Evolutionary conservation across 202 grass and related monocot species (phyloP), one percentile per base, ranked within the genome.

Genomic region (Saccharum hybrid): DNA sequence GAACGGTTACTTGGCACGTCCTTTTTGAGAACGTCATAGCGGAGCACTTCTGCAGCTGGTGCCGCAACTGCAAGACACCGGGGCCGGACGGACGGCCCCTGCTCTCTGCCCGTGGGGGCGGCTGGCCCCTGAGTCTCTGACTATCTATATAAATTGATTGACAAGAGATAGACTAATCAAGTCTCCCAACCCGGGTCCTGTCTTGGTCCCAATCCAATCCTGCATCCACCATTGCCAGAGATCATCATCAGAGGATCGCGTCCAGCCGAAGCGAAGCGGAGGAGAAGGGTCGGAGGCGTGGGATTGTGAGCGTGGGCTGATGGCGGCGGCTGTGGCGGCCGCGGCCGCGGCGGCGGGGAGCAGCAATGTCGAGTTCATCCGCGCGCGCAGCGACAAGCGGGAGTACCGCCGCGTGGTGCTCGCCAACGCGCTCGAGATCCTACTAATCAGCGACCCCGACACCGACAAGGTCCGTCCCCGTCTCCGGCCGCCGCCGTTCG

Each of bases 391-490:
- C 81, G 92, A 98, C 84, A 90, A 90, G 71, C 81, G 92, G 71
- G 89, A 90, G 81, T 98, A 98, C 83, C 85, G 92, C 10, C 90
- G 92, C 49, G 78, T 98, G 87, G 81, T 94, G 84, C 89, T 98
- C 41, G 85, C 87, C 38, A 98, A 95, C 81, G 81, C 88, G 68
- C 87, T 98, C 28, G 86, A 91, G 64, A 76, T 79, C 39, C 89
- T 97, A 68, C 82, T 97, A 63, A 93, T 98, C 79, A 91, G 95
- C 74, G 92, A 98, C 83, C 38, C 92, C 70, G 90, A 91, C 15
- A 98, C 93, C 36, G 95, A 98, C 71, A 95, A 94, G 92, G 95
- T 93, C 78, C 56, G 68, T 21, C n/a, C 21, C 21, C 46, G 21
- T 30, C 78, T 13, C 11, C 59, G 42, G 42, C 42, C 42, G 10